phyloP scores from a whole-genome alignment of 306 rosid species.

The Begonia fuchsioides region DNA sequence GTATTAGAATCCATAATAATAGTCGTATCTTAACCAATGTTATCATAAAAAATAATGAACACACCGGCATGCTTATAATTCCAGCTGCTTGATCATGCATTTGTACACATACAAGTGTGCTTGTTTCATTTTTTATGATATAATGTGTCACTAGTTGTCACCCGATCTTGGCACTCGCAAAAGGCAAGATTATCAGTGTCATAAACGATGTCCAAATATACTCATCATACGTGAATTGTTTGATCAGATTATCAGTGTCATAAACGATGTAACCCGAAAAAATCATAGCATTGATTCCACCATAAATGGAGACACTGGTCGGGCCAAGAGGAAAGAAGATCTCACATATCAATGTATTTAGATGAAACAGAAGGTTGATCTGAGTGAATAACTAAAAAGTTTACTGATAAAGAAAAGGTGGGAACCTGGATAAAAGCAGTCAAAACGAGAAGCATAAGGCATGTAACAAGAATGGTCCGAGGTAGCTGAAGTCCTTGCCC shows the following conservation, averaged over 20 bases:
- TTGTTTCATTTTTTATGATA: too few relatives aligned
- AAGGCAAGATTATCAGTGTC: constrained; percentile 72
- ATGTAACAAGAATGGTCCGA: constrained; percentile 78
- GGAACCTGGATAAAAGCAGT: constrained; percentile 79
- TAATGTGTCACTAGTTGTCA: too few relatives aligned
- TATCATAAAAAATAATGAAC: too few relatives aligned
- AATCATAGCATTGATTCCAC: constrained; percentile 61
- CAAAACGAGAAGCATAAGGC: constrained; percentile 48
- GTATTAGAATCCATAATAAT: too few relatives aligned
- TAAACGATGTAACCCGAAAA: constrained; percentile 76
- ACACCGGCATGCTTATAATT: too few relatives aligned
- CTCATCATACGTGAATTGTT: constrained; percentile 71
- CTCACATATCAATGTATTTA: constrained; percentile 15
- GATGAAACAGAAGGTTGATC: too few relatives aligned
- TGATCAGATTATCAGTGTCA: constrained; percentile 77
- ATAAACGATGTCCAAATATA: constrained; percentile 87
- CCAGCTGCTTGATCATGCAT: too few relatives aligned
- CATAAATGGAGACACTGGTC: constrained; percentile 46
- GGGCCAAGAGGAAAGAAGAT: constrained; percentile 88
- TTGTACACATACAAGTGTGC: too few relatives aligned
- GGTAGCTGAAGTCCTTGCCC: constrained; percentile 97
- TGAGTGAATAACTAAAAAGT: too few relatives aligned
- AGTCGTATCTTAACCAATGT: too few relatives aligned
- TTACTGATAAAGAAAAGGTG: neutral
- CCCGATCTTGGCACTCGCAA: constrained; percentile 54